These are phyloP conservation scores for Linum lewisii DNA, from an alignment of 345 rosid genomes.

Conservation along the genomic window DNA sequence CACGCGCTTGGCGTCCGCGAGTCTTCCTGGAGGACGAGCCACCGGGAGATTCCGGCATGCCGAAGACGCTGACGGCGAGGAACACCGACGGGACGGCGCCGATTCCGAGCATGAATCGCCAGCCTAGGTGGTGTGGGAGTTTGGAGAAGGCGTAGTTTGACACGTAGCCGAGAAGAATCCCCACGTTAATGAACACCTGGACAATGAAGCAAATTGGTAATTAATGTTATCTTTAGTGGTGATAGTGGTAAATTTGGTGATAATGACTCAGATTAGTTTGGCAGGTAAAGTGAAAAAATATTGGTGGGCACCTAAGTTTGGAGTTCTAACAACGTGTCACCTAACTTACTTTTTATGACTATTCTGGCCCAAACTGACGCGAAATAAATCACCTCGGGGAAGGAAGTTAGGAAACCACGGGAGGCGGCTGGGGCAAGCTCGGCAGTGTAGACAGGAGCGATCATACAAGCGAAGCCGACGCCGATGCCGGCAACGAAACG, in stretches of 20 bases:
- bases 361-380: too few species aligned
- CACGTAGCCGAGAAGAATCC: not conserved
- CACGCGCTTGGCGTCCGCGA: not conserved
- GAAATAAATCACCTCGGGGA: not conserved
- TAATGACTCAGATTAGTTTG: too few species aligned
- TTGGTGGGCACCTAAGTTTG: too few species aligned
- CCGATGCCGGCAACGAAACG: constrained; percentile 4
- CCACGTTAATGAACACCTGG: not conserved
- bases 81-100: not conserved
- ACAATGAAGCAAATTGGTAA: too few species aligned
- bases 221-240: too few species aligned
- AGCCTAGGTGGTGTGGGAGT: not conserved
- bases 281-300: too few species aligned
- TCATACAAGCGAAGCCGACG: not conserved
- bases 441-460: constrained; percentile 6
- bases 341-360: too few species aligned
- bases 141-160: not conserved
- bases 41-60: constrained; percentile 3
- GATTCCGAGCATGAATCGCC: constrained; percentile 4
- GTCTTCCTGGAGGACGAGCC: not conserved
- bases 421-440: constrained; percentile 2
- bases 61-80: not conserved
- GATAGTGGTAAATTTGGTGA: too few species aligned
- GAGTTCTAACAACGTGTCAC: too few species aligned
- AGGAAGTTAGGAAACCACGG: constrained; percentile 2